Conservation (phyloP, 805 yeast species). For the Metschnikowia cerradonensis region DNA sequence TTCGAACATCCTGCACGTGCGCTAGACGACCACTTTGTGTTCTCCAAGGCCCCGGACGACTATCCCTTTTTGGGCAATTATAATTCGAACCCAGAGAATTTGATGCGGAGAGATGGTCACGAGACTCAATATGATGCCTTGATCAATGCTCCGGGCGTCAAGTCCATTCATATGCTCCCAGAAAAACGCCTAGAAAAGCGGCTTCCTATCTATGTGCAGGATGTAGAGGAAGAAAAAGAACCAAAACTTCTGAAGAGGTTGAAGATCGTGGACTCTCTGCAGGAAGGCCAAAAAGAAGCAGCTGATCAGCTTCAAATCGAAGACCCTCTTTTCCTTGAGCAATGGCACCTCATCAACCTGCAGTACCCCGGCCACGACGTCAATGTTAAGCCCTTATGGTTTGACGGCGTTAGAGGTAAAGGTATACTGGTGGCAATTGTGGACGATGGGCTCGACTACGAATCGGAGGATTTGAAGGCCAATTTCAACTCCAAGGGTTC, state of each 20-base stretch:
- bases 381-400: constrained; percentile 85
- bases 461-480: constrained; percentile 63
- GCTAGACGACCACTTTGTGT: constrained; percentile 59
- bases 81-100: constrained; percentile 24
- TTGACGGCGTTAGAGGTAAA: constrained; percentile 70
- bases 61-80: constrained; percentile 33
- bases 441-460: constrained; percentile 91
- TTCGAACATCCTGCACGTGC: constrained; percentile 68
- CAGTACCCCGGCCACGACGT: constrained; percentile 75
- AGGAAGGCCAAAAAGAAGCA: constrained; percentile 43
- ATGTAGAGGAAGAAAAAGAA: constrained; percentile 6
- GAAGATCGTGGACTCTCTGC: constrained; percentile 48
- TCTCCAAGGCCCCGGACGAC: constrained; percentile 46
- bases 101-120: constrained; percentile 26
- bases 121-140: constrained; percentile 25
- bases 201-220: constrained; percentile 46
- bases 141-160: constrained; percentile 27
- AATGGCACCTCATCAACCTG: constrained; percentile 90
- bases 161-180: constrained; percentile 52
- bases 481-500: constrained; percentile 78
- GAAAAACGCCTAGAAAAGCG: constrained; percentile 54
- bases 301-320: constrained; percentile 53
- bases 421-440: constrained; percentile 84
- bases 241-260: constrained; percentile 2
- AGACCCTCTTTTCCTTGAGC: constrained; percentile 80